Evolutionary conservation across 805 yeast genomes (phyloP), one percentile per base, ranked within the genome.

Genomic region (Saccharomyces eubayanus): DNA sequence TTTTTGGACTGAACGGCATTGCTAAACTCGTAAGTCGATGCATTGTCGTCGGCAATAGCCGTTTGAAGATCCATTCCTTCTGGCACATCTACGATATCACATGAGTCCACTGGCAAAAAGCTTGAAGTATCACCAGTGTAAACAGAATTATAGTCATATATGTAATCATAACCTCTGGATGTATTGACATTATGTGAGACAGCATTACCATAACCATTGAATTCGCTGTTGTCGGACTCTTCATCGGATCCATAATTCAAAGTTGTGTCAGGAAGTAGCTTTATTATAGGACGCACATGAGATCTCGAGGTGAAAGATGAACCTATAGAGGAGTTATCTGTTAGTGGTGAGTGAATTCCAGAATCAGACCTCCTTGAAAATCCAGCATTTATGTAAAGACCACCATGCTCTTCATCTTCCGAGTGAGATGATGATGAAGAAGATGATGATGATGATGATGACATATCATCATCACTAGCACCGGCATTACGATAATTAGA

Each of bases 211-310:
- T 58, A 79, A 67, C 79, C 57, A 63, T 70, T 59, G 61, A 73
- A 62, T 49, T 68, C 69, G 53, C 73, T 59, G 41, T 63, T 72
- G 43, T 68, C 73, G 9, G 72, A 73, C 54, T 80, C 84, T 48
- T 80, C 85, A 57, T 83, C 82, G 52, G 87, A 81, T 6, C 89
- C 88, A 65, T 82, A 81, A 65, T 91, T 90, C 53, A 92, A 77
- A 0, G 89, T 83, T 0, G 98, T 90, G 1, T 97, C 84, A 2
- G 98, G 97, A 51, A 92, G 72, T 47, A 82, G 74, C 40, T 89
- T 89, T 58, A 91, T 90, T 10, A 89, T 86, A 47, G 79, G 78
- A 57, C 67, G 64, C 55, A 62, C 20, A 6, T 54, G 49, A n/a
- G 41, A 31, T 31, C 55, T 59, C 5, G 55, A 51, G 9, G 50